A percentile compares a stretch with the other conserved stretches of the same genome.
Conservation (phyloP, 2,329 filamentous ascomycete species). For the Fusarium veterinarium region DNA sequence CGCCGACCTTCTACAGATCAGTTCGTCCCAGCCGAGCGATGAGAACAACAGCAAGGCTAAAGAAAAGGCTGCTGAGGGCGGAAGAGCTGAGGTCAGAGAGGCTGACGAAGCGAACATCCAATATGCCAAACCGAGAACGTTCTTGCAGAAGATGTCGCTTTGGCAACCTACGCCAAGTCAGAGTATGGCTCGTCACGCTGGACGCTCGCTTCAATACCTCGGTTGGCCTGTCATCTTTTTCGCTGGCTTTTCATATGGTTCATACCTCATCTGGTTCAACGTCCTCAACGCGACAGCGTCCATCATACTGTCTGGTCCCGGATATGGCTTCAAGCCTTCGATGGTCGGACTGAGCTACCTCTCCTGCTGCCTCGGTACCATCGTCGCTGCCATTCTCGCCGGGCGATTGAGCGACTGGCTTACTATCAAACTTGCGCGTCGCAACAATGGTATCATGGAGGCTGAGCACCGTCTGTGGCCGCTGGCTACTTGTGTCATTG, state of each 20-base stretch:
- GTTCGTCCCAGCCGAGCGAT: not conserved
- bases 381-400: constrained; percentile 45
- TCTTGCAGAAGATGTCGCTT: constrained; percentile 56
- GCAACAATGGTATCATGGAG: constrained; percentile 56
- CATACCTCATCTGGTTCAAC: constrained; percentile 57
- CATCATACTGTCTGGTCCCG: constrained; percentile 51
- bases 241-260: constrained; percentile 56
- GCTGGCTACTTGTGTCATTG: constrained; percentile 47
- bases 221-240: constrained; percentile 58
- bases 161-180: constrained; percentile 50
- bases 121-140: constrained; percentile 49
- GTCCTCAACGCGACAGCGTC: constrained; percentile 58
- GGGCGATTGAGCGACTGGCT: constrained; percentile 53
- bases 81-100: constrained; percentile 13
- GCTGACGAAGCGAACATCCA: not conserved
- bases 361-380: constrained; percentile 51
- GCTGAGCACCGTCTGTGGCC: constrained; percentile 57
- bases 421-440: constrained; percentile 52
- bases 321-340: constrained; percentile 54
- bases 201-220: constrained; percentile 52
- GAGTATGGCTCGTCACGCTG: constrained; percentile 52
- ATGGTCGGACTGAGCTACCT: constrained; percentile 55
- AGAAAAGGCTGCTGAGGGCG: not conserved
- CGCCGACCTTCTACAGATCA: not conserved
- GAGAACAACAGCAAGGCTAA: not conserved